phyloP scores from a whole-genome alignment of 257 asterid genomes.

The Solanum virginianum region DNA sequence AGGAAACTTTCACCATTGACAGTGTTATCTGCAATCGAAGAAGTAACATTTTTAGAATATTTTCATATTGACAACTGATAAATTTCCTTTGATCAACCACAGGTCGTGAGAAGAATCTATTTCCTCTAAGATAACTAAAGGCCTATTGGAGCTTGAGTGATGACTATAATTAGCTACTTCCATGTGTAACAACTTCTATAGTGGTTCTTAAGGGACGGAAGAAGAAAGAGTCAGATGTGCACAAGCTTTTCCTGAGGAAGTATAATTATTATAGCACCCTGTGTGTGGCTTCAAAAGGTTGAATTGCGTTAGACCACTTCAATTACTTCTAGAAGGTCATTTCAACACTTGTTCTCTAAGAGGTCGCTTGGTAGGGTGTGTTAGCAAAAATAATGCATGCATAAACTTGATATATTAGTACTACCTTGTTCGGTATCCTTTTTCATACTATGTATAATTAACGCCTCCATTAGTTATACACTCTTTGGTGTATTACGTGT shows the following conservation, averaged over 20 bases:
- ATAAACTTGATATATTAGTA: no score
- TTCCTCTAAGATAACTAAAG: background rate
- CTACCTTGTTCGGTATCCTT: no score
- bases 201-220: background rate
- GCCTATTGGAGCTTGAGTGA: background rate
- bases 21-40: conserved; percentile 1
- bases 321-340: background rate
- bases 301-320: background rate
- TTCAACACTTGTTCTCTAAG: background rate
- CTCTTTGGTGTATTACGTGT: no score
- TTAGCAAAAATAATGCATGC: no score
- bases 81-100: background rate
- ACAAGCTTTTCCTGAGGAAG: background rate
- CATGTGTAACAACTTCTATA: background rate
- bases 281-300: background rate
- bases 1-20: background rate
- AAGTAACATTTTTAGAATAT: background rate
- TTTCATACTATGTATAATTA: no score
- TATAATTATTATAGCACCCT: background rate
- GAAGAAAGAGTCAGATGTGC: background rate
- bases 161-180: background rate
- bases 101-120: background rate
- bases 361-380: background rate
- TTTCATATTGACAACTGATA: background rate
- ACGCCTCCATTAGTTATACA: no score